phyloP scores from a whole-genome alignment of 164 flowering plant genomes.

The Houttuynia cordata region DNA sequence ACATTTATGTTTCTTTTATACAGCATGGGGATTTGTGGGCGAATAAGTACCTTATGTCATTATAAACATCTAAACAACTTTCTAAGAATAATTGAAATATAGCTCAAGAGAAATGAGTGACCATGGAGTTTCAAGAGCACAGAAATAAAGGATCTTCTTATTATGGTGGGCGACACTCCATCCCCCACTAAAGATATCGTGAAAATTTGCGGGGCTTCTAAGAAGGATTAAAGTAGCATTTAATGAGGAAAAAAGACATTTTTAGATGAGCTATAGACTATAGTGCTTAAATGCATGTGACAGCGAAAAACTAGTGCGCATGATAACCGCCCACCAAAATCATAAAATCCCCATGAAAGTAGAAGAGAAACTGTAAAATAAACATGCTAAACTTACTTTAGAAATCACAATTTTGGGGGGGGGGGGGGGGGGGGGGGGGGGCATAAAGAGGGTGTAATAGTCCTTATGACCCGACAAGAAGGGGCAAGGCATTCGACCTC shows the following conservation, averaged over 20 bases:
- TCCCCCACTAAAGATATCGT: neutral
- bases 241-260: neutral
- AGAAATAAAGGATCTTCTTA: neutral
- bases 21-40: neutral
- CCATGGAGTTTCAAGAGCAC: neutral
- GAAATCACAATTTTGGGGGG: too few species aligned
- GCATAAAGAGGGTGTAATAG: too few species aligned
- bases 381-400: too few species aligned
- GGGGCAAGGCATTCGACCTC: too few species aligned
- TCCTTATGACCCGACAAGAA: too few species aligned
- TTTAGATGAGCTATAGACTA: neutral
- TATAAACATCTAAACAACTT: neutral
- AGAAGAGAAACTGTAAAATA: too few species aligned
- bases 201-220: neutral
- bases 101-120: neutral
- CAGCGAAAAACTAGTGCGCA: too few species aligned
- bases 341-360: neutral
- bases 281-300: too few species aligned
- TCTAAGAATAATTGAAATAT: neutral
- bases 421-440: too few species aligned
- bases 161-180: neutral
- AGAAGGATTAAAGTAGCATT: neutral
- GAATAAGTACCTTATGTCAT: too few species aligned
- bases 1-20: too few species aligned
- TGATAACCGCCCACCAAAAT: neutral